Conservation (phyloP, 2,329 filamentous ascomycete species). For the Magnaporthiopsis poae region DNA sequence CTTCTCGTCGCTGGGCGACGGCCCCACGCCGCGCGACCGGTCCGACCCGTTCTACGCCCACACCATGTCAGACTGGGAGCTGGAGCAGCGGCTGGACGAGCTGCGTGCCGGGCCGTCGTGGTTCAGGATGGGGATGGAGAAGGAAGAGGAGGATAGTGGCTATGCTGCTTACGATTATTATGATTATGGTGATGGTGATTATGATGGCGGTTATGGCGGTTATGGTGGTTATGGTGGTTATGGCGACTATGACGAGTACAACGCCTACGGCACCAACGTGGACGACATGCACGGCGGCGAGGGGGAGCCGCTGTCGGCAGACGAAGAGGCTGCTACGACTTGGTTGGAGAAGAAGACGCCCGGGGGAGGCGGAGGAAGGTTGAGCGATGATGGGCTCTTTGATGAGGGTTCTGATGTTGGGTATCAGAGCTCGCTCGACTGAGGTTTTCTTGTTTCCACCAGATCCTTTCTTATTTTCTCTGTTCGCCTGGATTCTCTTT, state of each 20-base stretch:
- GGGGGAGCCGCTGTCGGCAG: too few relatives aligned
- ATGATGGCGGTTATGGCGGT: neutral
- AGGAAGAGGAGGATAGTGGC: neutral
- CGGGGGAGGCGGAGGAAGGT: neutral
- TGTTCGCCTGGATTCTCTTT: too few relatives aligned
- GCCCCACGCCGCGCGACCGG: slow-evolving; percentile 2
- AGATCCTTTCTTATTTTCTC: too few relatives aligned
- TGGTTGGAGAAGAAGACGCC: neutral
- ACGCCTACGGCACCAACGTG: too few relatives aligned
- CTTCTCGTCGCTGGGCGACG: slow-evolving; percentile 4
- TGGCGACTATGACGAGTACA: neutral
- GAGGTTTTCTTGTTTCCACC: neutral
- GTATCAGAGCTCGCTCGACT: neutral
- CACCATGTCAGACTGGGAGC: slow-evolving; percentile 1
- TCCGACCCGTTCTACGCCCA: slow-evolving; percentile 8
- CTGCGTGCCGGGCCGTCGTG: neutral
- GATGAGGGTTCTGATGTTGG: neutral
- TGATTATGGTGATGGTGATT: neutral
- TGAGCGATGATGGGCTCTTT: neutral
- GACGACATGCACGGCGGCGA: too few relatives aligned
- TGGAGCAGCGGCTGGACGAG: slow-evolving; percentile 6
- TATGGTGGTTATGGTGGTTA: neutral
- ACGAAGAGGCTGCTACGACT: neutral
- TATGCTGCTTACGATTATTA: too few relatives aligned
- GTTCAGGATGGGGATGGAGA: neutral